These are phyloP conservation scores for Coprinopsis cinerea DNA, from an alignment of 768 basidiomycete species.

Conservation along the genomic window DNA sequence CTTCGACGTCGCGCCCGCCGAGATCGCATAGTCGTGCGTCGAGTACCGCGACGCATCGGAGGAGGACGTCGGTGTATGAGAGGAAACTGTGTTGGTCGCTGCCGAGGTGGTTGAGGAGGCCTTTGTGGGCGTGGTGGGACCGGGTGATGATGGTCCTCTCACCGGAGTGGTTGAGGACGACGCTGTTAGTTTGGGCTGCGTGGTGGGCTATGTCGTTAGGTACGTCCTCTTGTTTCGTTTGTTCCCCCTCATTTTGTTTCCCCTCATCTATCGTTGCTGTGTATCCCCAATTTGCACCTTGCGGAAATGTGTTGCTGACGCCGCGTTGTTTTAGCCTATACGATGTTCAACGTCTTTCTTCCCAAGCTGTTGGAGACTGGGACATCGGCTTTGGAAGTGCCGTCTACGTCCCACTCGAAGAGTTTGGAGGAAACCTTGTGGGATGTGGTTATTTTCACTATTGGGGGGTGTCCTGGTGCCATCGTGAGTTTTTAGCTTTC, in stretches of 20 bases:
- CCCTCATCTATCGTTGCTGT: not conserved
- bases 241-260: too few relatives aligned
- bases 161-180: constrained; percentile 73
- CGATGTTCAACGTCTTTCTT: constrained; percentile 91
- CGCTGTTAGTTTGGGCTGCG: constrained; percentile 69
- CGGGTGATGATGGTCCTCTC: constrained; percentile 64
- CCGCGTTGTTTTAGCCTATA: constrained; percentile 47
- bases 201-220: constrained; percentile 80
- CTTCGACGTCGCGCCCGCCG: not conserved
- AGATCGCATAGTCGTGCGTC: constrained; percentile 13
- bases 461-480: constrained; percentile 82
- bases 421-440: constrained; percentile 60
- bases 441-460: constrained; percentile 83
- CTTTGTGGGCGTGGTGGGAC: constrained; percentile 63
- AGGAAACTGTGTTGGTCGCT: constrained; percentile 37
- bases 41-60: constrained; percentile 11
- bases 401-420: constrained; percentile 25
- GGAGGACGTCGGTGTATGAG: constrained; percentile 42
- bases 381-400: constrained; percentile 16
- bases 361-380: constrained; percentile 79
- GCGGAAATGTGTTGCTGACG: constrained; percentile 4
- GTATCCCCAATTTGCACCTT: not conserved
- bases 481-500: constrained; percentile 43
- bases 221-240: constrained; percentile 26
- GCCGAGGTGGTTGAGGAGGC: constrained; percentile 50